These are phyloP conservation scores for Fallopia convolvulus DNA, from an alignment of 148 eudicot species.

Conservation along the genomic window DNA sequence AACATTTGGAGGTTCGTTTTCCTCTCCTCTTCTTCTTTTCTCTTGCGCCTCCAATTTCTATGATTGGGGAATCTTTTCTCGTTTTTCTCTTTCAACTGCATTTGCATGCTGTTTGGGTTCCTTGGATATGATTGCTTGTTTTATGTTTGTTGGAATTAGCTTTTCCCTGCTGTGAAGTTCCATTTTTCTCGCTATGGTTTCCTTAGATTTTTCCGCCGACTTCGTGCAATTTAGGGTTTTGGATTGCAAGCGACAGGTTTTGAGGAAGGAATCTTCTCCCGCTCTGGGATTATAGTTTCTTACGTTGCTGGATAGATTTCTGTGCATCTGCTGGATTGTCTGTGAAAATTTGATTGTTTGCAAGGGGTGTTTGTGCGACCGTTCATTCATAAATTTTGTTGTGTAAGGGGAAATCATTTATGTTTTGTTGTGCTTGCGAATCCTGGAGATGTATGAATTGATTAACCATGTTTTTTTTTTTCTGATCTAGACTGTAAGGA, in stretches of 20 bases:
- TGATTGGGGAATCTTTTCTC: not conserved
- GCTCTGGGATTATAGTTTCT: not conserved
- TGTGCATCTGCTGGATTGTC: not conserved
- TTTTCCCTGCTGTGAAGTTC: not conserved
- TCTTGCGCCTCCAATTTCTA: not conserved
- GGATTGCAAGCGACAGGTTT: not conserved
- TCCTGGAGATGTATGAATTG: not conserved
- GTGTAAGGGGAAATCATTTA: not conserved
- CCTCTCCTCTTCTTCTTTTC: not conserved
- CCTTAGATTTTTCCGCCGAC: not conserved
- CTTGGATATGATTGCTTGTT: not conserved
- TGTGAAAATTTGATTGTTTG: not conserved
- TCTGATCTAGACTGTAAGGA: not conserved
- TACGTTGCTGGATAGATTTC: not conserved
- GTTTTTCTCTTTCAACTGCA: constrained; percentile 12
- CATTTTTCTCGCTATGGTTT: not conserved
- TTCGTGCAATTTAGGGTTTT: not conserved
- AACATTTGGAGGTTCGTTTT: constrained; percentile 19
- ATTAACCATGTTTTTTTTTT: not conserved
- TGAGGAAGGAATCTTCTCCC: not conserved
- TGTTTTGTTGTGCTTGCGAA: not conserved
- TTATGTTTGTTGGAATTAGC: not conserved
- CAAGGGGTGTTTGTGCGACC: not conserved
- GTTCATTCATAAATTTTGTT: not conserved
- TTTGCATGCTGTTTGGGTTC: not conserved